Conservation (phyloP, 140 eudicot genomes). For the Erigeron philadelphicus region DNA sequence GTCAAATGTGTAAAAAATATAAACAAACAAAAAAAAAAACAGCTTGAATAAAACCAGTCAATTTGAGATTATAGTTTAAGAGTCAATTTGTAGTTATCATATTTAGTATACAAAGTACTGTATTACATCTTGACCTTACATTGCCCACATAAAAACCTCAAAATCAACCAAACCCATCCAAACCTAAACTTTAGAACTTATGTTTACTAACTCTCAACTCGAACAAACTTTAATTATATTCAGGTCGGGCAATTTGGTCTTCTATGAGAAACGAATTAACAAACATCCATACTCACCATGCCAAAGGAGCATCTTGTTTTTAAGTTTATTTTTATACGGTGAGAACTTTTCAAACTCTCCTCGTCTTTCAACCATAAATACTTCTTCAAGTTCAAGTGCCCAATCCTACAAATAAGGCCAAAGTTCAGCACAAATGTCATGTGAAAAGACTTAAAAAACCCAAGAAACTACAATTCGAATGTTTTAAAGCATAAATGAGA, state of each 20-base stretch:
- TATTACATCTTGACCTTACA: background rate
- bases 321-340: slow-evolving; percentile 68
- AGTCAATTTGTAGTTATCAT: background rate
- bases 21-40: background rate
- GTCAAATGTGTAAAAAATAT: background rate
- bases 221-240: background rate
- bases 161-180: background rate
- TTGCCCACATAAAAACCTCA: background rate
- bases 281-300: slow-evolving; percentile 51
- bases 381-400: slow-evolving; percentile 96
- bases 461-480: background rate
- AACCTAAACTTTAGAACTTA: background rate
- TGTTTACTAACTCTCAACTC: background rate
- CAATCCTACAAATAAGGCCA: slow-evolving; percentile 52
- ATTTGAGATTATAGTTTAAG: background rate
- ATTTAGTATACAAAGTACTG: background rate
- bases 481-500: background rate
- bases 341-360: slow-evolving; percentile 84
- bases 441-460: slow-evolving; percentile 13
- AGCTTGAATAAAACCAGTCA: background rate
- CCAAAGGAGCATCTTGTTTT: slow-evolving; percentile 98
- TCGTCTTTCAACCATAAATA: slow-evolving; percentile 73
- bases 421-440: background rate
- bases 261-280: background rate
- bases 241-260: background rate